phyloP scores from a whole-genome alignment of 805 yeast species.

The Metschnikowia corniflorae region DNA sequence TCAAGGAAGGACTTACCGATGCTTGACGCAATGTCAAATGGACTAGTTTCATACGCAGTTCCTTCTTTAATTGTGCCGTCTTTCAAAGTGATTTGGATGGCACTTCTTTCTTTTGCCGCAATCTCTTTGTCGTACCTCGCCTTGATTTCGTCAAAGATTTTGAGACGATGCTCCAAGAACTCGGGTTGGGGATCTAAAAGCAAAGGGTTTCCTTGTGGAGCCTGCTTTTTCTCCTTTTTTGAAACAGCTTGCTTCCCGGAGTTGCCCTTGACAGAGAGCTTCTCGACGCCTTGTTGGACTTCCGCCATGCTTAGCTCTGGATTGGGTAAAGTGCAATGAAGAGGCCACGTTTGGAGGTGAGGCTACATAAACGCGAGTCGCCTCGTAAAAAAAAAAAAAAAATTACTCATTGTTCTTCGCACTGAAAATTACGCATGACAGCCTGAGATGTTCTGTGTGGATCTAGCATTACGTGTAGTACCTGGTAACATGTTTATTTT shows the following conservation, averaged over 20 bases:
- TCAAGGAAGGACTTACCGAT: slow-evolving; percentile 88
- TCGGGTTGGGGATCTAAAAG: slow-evolving; percentile 74
- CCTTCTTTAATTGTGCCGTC: slow-evolving; percentile 83
- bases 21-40: slow-evolving; percentile 75
- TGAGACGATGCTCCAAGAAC: slow-evolving; percentile 75
- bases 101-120: slow-evolving; percentile 52
- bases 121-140: slow-evolving; percentile 70
- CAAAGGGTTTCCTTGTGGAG: slow-evolving; percentile 39
- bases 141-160: slow-evolving; percentile 76
- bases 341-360: no score
- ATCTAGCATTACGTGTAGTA: no score
- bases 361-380: no score
- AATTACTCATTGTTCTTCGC: not conserved
- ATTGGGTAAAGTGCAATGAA: no score
- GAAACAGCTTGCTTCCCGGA: slow-evolving; percentile 13
- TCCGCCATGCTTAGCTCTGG: slow-evolving; percentile 16
- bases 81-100: slow-evolving; percentile 76
- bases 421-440: slow-evolving; percentile 9
- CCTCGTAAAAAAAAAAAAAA: no score
- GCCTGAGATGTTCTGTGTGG: slow-evolving; percentile 1
- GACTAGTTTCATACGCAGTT: slow-evolving; percentile 84
- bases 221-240: slow-evolving; percentile 42
- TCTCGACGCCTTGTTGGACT: slow-evolving; percentile 17
- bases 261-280: slow-evolving; percentile 15
- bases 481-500: no score